Base-by-base conservation (phyloP, 306 rosid genomes). In the Dalbergia cultrata region DNA sequence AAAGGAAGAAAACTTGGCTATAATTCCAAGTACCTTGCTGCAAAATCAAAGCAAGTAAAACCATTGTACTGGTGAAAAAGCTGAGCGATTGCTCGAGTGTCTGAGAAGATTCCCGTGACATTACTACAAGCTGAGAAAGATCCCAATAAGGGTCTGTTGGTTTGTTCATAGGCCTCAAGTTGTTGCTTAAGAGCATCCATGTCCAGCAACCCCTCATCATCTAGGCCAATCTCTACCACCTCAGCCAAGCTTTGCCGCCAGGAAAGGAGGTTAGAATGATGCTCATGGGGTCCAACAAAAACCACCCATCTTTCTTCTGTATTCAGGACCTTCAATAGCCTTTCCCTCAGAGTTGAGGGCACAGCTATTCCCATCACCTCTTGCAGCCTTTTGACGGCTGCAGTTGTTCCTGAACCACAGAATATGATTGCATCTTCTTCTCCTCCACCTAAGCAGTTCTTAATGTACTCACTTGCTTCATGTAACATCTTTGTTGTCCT, bases 121-220 rank as follows among this genome's bases (percentile, higher is more conserved):
- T 94, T 92, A 61, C 98, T 94, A 79, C 97, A 92, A 66, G 97
- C 95, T 0, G 97, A 92, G 74, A 94, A 94, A 65, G 97, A 94
- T 22, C 97, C 98, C 87, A 94, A 79, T 34, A 94, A 77, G 7
- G 97, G 98, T 63, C 97, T 43, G 2, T 86, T 85, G 13, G 83
- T 76, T 17, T 45, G 13, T 74, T 89, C 84, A 22, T 75, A 91
- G 0, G 16, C 34, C 66, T 91, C 92, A 7, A 94, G 95, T 50
- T 89, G 75, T 9, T 16, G 39, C 77, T 70, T 82, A 1, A 94
- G 53, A 65, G 74, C 83, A 35, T 88, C 93, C 90, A 91, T 80
- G 43, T 91, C 92, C 22, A 90, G 17, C 22, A 90, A 64, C 7
- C 98, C 98, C 4, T 87, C 67, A 2, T 84, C 83, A 69, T 92